phyloP scores from a whole-genome alignment of 169 alveolate species.

The Amoebophrya sp. region DNA sequence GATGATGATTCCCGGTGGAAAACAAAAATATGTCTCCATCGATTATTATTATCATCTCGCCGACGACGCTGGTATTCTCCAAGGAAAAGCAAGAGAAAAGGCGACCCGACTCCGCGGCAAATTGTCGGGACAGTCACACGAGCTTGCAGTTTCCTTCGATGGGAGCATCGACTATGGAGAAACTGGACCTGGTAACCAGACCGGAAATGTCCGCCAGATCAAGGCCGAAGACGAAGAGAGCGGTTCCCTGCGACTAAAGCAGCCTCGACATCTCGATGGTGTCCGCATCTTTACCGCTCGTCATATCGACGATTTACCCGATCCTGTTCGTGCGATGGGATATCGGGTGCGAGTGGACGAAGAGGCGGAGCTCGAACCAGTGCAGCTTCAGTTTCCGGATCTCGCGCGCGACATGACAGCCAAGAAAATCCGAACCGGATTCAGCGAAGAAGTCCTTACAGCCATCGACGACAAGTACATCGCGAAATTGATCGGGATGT shows the following conservation, averaged over 20 bases:
- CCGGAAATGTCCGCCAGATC: not conserved
- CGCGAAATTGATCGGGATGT: not conserved
- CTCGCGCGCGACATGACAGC: not conserved
- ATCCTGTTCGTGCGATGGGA: not conserved
- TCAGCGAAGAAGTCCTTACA: not conserved
- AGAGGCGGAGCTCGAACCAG: not conserved
- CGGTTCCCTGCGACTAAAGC: too few species aligned
- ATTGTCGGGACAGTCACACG: not conserved
- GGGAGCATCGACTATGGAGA: not conserved
- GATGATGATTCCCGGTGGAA: not conserved
- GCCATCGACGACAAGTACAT: not conserved
- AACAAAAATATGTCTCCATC: not conserved
- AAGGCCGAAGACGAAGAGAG: not conserved
- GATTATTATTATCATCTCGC: not conserved
- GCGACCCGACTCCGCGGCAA: not conserved
- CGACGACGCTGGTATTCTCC: not conserved
- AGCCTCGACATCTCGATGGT: too few species aligned
- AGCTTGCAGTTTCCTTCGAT: not conserved
- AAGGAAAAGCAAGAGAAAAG: not conserved
- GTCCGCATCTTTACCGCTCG: not conserved
- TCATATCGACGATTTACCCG: not conserved
- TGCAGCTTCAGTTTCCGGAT: not conserved
- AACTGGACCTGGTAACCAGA: not conserved
- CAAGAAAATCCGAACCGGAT: not conserved
- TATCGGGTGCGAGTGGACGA: not conserved